These are phyloP conservation scores for Juglanconis juglandina DNA, from an alignment of 2,329 filamentous ascomycete species.

Conservation along the genomic window DNA sequence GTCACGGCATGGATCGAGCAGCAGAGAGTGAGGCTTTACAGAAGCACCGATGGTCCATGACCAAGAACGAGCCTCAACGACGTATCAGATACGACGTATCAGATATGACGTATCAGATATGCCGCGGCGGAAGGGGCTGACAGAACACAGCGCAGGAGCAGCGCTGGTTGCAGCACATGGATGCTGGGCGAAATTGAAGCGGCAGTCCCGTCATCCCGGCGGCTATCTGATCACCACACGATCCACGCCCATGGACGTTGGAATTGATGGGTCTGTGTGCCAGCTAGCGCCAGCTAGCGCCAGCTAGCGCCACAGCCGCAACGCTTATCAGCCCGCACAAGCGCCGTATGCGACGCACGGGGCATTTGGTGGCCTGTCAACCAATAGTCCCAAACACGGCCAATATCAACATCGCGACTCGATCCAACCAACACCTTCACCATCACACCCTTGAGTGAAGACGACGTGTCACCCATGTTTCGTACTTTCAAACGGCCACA, in stretches of 20 bases:
- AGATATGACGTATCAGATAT: background rate
- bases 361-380: background rate
- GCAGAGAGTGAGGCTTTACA: background rate
- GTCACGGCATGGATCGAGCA: background rate
- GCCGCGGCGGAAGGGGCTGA: background rate
- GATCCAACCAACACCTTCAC: background rate
- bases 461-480: background rate
- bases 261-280: too few relatives aligned
- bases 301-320: too few relatives aligned
- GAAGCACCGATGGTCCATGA: too few relatives aligned
- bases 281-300: too few relatives aligned
- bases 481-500: background rate
- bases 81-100: background rate
- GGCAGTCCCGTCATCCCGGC: too few relatives aligned
- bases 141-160: too few relatives aligned
- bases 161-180: too few relatives aligned
- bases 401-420: background rate
- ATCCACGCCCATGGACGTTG: too few relatives aligned
- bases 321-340: too few relatives aligned
- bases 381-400: background rate
- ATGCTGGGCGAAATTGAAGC: too few relatives aligned
- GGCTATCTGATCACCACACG: too few relatives aligned
- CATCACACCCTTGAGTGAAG: background rate
- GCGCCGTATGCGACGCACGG: too few relatives aligned
- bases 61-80: background rate